A percentile compares a stretch with the other conserved stretches of the same genome.
Conservation (phyloP, 306 rosid genomes). For the Mimosa bimucronata region DNA sequence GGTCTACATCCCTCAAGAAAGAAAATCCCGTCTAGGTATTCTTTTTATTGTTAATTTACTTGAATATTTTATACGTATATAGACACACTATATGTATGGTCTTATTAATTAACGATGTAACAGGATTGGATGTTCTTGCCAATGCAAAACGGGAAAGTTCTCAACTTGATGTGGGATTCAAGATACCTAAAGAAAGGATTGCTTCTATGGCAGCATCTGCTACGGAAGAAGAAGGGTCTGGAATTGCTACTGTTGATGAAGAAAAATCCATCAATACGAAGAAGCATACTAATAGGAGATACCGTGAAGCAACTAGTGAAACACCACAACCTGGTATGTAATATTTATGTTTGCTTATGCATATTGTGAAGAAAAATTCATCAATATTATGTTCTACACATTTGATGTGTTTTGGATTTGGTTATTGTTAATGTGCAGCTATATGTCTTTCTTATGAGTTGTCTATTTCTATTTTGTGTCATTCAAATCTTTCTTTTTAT, state of each 20-base stretch:
- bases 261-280: conserved; percentile 28
- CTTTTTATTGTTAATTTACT: neutral
- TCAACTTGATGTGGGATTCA: conserved; percentile 63
- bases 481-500: neutral
- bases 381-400: neutral
- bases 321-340: conserved; percentile 50
- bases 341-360: neutral
- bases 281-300: conserved; percentile 53
- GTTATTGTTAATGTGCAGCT: conserved; percentile 4
- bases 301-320: conserved; percentile 65
- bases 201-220: conserved; percentile 66
- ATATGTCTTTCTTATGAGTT: neutral
- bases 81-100: neutral
- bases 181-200: conserved; percentile 71
- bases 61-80: neutral
- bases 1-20: conserved; percentile 66
- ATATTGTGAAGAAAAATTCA: too few species aligned
- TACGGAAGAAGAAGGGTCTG: conserved; percentile 69
- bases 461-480: neutral
- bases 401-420: conserved; percentile 2
- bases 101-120: conserved; percentile 22
- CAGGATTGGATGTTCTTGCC: conserved; percentile 92
- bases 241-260: conserved; percentile 50
- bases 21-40: conserved; percentile 77
- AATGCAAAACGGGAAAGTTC: conserved; percentile 72